Base-by-base conservation (phyloP, 805 yeast species). In the Saccharomycopsis fodiens region DNA sequence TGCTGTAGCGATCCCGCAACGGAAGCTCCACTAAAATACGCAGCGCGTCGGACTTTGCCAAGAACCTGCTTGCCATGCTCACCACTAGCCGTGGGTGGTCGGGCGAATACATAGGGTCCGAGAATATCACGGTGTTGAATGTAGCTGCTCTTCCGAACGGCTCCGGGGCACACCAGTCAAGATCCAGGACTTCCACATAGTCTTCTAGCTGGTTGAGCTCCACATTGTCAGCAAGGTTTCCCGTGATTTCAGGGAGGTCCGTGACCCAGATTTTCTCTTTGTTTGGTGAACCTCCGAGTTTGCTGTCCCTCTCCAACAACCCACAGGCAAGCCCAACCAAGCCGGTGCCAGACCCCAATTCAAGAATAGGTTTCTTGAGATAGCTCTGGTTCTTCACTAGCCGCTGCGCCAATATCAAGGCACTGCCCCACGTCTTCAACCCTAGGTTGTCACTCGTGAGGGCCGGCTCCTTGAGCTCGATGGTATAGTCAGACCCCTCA, bases 321-420 rank as follows among this genome's bases (percentile, higher is more conserved):
- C 74, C 75, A 46, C 85, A 70, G 0, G 80, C 70, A 30, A 93
- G 82, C 0, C 97, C 97, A 2, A 81, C 82, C 13, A 91, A 67
- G 0, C 98, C 98, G 0, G 98, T 93, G 0, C 98, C 98, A 0
- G 97, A 72, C 0, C 98, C 98, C n/a, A 93, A 65, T 56, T 91
- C 98, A 23, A 85, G 59, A 0, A 80, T 60, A 30, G 59, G 41
- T 17, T 31, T 21, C 15, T 23, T 15, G 4, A 48, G 22, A 27
- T 46, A 49, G 4, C 8, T 17, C n/a, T 31, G 19, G 7, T 58
- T 56, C 22, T 59, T 54, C 4, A 71, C 59, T 3, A 86, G 59
- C 21, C 83, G 62, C 29, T 65, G 65, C 2, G 93, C 73, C 20
- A 93, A 64, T 4, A 86, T 71, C 21, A 84, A 64, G 0, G 97